Conservation (phyloP, 805 yeast species). For the Ascoidea tarda region DNA sequence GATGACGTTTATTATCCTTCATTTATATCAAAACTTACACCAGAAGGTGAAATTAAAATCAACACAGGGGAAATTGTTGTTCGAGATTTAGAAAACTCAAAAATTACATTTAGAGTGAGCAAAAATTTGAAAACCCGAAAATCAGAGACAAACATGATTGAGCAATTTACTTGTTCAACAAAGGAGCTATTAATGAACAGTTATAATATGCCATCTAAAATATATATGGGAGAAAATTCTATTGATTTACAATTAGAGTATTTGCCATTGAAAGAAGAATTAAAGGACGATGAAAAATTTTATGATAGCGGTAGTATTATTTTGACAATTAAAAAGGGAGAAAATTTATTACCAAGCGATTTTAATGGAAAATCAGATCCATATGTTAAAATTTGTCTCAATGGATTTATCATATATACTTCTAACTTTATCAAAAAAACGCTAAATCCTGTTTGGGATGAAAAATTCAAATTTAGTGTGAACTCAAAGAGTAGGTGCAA, state of each 20-base stretch:
- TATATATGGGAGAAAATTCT: slow-evolving; percentile 26
- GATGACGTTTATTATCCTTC: slow-evolving; percentile 55
- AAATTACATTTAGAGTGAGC: slow-evolving; percentile 40
- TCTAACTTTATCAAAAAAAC: slow-evolving; percentile 54
- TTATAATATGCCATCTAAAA: slow-evolving; percentile 27
- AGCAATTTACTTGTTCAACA: slow-evolving; percentile 30
- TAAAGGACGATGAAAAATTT: slow-evolving; percentile 46
- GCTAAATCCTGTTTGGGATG: slow-evolving; percentile 68
- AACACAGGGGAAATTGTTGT: slow-evolving; percentile 48
- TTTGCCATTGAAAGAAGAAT: slow-evolving; percentile 38
- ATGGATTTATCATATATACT: slow-evolving; percentile 39
- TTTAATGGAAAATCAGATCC: slow-evolving; percentile 74
- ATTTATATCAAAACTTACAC: slow-evolving; percentile 33
- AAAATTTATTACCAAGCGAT: slow-evolving; percentile 43
- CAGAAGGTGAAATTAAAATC: slow-evolving; percentile 28
- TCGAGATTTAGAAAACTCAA: slow-evolving; percentile 57
- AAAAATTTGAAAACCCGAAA: slow-evolving; percentile 32
- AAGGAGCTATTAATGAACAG: slow-evolving; percentile 38
- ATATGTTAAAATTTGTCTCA: slow-evolving; percentile 34
- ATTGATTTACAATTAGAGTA: slow-evolving; percentile 40
- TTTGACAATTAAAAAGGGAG: slow-evolving; percentile 43
- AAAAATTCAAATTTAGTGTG: slow-evolving; percentile 40
- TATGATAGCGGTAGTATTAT: slow-evolving; percentile 52
- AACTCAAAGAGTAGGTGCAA: slow-evolving; percentile 45
- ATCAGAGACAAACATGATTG: slow-evolving; percentile 35